Conservation (phyloP, 768 basidiomycete species). For the Leccinum boreale region DNA sequence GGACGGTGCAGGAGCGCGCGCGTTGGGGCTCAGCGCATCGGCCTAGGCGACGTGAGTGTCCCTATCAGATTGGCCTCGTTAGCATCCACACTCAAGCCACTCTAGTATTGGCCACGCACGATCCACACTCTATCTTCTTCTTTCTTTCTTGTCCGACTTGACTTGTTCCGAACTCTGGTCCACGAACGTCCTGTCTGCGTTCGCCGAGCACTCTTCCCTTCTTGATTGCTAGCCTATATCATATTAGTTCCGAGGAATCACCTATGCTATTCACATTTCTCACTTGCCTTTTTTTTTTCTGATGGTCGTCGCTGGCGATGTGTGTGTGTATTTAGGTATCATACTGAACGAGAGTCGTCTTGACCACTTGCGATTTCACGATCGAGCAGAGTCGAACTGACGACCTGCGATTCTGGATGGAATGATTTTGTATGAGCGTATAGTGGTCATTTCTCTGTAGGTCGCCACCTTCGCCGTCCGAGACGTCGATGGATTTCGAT, state of each 20-base stretch:
- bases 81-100: slow-evolving; percentile 15
- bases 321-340: slow-evolving; percentile 2
- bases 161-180: not conserved
- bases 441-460: not conserved
- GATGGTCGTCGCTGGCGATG: slow-evolving; percentile 15
- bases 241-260: slow-evolving; percentile 17
- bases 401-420: not conserved
- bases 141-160: not conserved
- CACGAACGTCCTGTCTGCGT: not conserved
- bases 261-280: slow-evolving; percentile 2
- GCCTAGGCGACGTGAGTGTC: slow-evolving; percentile 28
- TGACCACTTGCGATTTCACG: not conserved
- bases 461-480: too few relatives aligned
- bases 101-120: not conserved
- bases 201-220: not conserved
- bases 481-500: too few relatives aligned
- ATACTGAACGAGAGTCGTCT: not conserved
- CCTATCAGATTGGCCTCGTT: slow-evolving; percentile 1
- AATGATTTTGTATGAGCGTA: too few relatives aligned
- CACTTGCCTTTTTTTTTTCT: slow-evolving; percentile 16
- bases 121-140: not conserved
- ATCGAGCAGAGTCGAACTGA: slow-evolving; percentile 8
- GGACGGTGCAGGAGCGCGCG: slow-evolving; percentile 76
- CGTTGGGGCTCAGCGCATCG: slow-evolving; percentile 57
- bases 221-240: slow-evolving; percentile 7